These are phyloP conservation scores for Hyaloscypha variabilis DNA, from an alignment of 495 filamentous ascomycete species.

Conservation along the genomic window DNA sequence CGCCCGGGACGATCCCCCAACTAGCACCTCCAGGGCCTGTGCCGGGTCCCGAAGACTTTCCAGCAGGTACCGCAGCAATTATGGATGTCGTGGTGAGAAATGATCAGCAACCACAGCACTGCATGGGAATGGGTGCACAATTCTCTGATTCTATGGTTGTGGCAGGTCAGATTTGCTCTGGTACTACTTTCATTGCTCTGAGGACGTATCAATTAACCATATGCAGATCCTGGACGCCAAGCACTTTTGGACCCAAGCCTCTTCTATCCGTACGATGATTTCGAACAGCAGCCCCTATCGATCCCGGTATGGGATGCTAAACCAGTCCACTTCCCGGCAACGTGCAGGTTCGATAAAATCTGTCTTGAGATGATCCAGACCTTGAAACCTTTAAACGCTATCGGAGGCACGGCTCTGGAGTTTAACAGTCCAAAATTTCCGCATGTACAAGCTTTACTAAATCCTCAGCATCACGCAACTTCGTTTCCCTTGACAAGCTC, in stretches of 20 bases:
- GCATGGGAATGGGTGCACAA: background rate
- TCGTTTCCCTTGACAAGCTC: background rate
- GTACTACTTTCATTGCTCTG: background rate
- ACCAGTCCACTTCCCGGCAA: background rate
- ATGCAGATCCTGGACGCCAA: background rate
- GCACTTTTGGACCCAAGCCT: background rate
- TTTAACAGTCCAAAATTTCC: constrained; percentile 1
- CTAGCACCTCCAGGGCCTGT: background rate
- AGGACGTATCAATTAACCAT: background rate
- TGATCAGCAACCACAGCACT: background rate
- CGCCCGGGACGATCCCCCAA: background rate
- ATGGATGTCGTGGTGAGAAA: background rate
- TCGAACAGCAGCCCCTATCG: background rate
- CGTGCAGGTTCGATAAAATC: background rate
- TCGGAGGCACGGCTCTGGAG: background rate
- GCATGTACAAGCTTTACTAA: background rate
- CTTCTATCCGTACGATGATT: background rate
- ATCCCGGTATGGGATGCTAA: background rate
- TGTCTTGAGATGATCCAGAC: background rate
- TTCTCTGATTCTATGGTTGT: background rate
- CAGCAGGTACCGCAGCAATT: background rate
- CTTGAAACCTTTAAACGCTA: background rate
- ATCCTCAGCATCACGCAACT: background rate
- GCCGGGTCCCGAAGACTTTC: background rate
- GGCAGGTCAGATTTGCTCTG: background rate